Evolutionary conservation across 2,329 filamentous ascomycete genomes (phyloP), one percentile per base, ranked within the genome.

Genomic region (Ophiostoma sp.): DNA sequence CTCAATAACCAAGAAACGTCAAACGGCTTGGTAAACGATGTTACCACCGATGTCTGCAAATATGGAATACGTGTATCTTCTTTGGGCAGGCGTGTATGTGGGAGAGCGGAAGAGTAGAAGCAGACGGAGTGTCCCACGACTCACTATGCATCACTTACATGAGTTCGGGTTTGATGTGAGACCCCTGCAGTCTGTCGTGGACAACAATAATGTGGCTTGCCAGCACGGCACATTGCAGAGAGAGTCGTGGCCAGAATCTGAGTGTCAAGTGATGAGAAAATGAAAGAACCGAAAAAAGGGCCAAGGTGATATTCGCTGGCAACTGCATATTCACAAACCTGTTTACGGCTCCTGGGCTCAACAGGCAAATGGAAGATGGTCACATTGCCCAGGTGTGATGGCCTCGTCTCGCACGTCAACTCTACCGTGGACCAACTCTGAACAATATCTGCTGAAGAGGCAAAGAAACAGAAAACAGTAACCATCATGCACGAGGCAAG

Each of bases 291-390:
- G 17, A 39, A 28, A 57, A 55, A 57, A 57, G 17, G 4, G 11
- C 48, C 68, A 64, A 64, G 9, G 61, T 45, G 61, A 42, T 64
- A 48, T 45, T 66, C 22, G 63, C 39, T 42, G 68, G 68, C 48
- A 70, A 19, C 64, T 52, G 42, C 64, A 69, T 69, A 28, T 8
- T 28, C 36, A 9, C 33, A 19, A 28, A 19, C 1, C 17, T 7
- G 9, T 3, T 39, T 9, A 19, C 5, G 17, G n/a, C 59, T 19
- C 36, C 33, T n/a, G 22, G n/a, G 19, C 17, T 31, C 22, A 7
- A 7, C 48, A 25, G 63, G 31, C 63, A 68, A 31, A 48, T 19
- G n/a, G 25, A 33, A 61, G 39, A 19, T 36, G n/a, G 39, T 68
- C 63, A 48, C 39, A 45, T 28, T 48, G 63, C 22, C 39, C 33